Evolutionary conservation across 208 protist genomes (phyloP).

Genomic region (Leptomonas seymouri): DNA sequence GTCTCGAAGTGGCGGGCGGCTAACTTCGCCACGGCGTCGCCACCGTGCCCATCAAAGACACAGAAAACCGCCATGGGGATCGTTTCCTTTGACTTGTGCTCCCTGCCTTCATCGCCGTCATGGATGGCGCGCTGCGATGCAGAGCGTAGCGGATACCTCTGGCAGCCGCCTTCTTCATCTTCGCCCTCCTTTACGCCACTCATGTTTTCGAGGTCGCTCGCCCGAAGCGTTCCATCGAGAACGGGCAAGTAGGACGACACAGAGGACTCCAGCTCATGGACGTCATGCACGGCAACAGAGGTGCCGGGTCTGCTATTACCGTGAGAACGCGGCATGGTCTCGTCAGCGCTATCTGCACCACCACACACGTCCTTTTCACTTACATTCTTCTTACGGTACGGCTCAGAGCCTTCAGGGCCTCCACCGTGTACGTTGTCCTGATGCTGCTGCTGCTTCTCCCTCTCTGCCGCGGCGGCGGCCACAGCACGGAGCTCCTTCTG

Average conservation of each 20-base stretch:
- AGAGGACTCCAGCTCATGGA: neutral
- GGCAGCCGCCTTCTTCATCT: neutral
- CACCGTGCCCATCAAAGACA: constrained; percentile 88
- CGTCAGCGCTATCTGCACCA: neutral
- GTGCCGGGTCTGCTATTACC: neutral
- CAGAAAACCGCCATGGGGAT: constrained; percentile 81
- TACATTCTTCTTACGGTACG: neutral
- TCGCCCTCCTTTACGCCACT: neutral
- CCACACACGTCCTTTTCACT: neutral
- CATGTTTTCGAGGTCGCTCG: neutral
- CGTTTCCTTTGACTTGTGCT: constrained; percentile 19
- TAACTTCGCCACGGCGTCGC: constrained; percentile 75
- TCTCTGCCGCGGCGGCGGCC: constrained; percentile 4
- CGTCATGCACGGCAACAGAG: neutral
- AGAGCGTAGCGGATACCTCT: neutral
- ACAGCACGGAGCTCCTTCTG: constrained; percentile 11
- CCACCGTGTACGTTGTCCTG: neutral
- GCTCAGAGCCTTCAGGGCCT: neutral
- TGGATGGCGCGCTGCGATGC: no score
- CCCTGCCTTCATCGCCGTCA: no score
- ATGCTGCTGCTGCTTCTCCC: neutral
- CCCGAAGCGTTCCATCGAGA: neutral
- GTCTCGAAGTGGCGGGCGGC: constrained; percentile 64
- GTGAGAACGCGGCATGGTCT: neutral
- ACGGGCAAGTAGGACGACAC: neutral